Evolutionary conservation across 352 stramenopile genomes (phyloP).

Genomic region (Halophytophthora batemanensis): DNA sequence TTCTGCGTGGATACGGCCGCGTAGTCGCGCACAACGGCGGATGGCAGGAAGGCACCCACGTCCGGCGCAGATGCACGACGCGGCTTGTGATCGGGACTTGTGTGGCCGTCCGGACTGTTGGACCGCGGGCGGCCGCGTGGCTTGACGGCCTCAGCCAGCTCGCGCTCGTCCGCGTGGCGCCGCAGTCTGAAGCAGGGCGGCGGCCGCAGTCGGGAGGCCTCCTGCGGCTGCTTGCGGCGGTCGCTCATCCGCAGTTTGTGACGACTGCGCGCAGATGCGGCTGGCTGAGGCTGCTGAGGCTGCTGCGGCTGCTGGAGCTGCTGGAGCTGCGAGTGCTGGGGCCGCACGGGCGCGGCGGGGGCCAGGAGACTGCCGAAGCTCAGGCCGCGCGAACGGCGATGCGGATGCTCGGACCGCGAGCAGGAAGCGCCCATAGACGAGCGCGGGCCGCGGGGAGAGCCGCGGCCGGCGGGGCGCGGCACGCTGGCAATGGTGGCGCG

Average conservation of each 20-base stretch:
- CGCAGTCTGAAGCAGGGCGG: too few relatives aligned
- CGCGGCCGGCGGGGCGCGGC: constrained; percentile 8
- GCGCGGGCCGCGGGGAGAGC: constrained; percentile 15
- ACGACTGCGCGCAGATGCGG: too few relatives aligned
- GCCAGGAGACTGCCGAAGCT: constrained; percentile 4
- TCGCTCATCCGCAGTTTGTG: too few relatives aligned
- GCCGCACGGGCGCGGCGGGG: constrained; percentile 5
- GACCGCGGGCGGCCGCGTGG: too few relatives aligned
- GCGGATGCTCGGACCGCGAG: constrained; percentile 32
- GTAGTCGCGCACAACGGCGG: constrained; percentile 59
- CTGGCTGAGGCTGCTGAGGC: too few relatives aligned
- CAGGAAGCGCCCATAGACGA: constrained; percentile 37
- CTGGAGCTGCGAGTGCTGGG: too few relatives aligned
- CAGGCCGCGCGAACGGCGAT: constrained; percentile 4
- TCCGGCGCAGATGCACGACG: too few relatives aligned
- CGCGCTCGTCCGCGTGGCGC: too few relatives aligned
- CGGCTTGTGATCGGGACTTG: constrained; percentile 8
- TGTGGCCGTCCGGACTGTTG: constrained; percentile 2
- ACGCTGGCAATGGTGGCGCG: constrained; percentile 22
- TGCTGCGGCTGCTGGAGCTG: too few relatives aligned
- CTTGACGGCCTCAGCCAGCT: too few relatives aligned
- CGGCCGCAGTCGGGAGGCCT: too few relatives aligned
- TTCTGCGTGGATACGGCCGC: constrained; percentile 78
- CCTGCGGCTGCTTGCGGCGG: too few relatives aligned
- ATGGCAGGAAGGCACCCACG: constrained; percentile 26